Percentiles rank a stretch among this genome's conserved stretches.
phyloP scores from a whole-genome alignment of 352 stramenopile genomes.

The Globisporangium spiculum region DNA sequence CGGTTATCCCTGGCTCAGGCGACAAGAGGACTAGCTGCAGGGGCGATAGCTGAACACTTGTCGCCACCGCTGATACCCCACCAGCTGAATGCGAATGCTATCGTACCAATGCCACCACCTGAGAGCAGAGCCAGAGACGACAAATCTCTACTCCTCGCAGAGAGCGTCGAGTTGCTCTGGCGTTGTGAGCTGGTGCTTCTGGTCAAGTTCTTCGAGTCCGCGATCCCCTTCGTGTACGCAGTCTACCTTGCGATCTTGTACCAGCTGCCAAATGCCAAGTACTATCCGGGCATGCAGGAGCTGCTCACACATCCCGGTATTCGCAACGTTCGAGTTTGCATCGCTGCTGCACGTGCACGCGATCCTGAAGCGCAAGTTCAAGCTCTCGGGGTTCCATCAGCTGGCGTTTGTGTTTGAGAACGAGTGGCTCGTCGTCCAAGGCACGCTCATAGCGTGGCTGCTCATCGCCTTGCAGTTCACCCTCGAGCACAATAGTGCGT shows the following conservation, averaged over 20 bases:
- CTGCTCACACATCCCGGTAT: not conserved
- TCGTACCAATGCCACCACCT: not conserved
- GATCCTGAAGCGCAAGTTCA: constrained; percentile 3
- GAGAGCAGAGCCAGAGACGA: not conserved
- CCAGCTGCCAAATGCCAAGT: not conserved
- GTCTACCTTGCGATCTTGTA: not conserved
- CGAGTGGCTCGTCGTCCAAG: constrained; percentile 6
- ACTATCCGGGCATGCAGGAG: not conserved
- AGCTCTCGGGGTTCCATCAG: constrained; percentile 1
- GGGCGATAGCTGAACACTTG: not conserved
- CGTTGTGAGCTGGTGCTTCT: not conserved
- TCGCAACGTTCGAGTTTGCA: not conserved
- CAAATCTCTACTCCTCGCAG: not conserved
- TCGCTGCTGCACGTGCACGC: constrained; percentile 2
- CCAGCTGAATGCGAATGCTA: not conserved
- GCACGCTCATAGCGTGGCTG: constrained; percentile 1
- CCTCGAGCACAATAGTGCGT: constrained; percentile 3
- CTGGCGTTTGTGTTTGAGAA: constrained; percentile 9
- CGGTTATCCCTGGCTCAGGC: not conserved
- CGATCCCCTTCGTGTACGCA: not conserved
- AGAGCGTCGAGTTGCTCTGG: not conserved
- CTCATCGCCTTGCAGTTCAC: constrained; percentile 5
- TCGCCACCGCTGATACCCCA: not conserved
- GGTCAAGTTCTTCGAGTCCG: constrained; percentile 2
- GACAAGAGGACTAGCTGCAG: not conserved